Conservation (phyloP, 257 asterid species). For the Solanum clarkiae region DNA sequence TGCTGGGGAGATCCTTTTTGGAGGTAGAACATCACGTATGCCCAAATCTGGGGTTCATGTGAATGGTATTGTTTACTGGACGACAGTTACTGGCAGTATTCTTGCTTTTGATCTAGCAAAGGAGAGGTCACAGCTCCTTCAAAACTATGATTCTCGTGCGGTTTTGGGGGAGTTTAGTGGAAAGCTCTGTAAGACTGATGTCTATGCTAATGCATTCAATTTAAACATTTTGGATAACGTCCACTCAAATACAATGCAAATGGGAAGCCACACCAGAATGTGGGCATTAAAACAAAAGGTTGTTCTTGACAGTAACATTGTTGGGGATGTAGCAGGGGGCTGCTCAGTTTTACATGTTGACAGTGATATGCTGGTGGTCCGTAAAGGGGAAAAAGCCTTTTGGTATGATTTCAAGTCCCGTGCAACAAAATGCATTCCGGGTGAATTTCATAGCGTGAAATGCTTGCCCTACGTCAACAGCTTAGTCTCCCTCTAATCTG, state of each 20-base stretch:
- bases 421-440: conserved; percentile 3
- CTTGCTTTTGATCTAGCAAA: conserved; percentile 25
- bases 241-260: conserved; percentile 27
- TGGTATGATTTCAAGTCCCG: conserved; percentile 9
- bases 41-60: conserved; percentile 24
- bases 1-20: conserved; percentile 38
- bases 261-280: conserved; percentile 2
- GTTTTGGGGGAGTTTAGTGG: conserved; percentile 20
- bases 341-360: background rate
- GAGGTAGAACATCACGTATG: background rate
- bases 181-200: conserved; percentile 16
- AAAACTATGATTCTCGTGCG: background rate
- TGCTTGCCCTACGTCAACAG: conserved; percentile 39
- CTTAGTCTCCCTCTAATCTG: conserved; percentile 20
- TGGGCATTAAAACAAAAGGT: conserved; percentile 4
- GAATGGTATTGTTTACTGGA: conserved; percentile 32
- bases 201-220: background rate
- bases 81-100: background rate
- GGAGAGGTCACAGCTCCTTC: conserved; percentile 26
- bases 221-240: conserved; percentile 5
- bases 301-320: conserved; percentile 6
- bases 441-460: background rate
- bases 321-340: background rate
- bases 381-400: background rate
- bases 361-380: conserved; percentile 16